Evolutionary conservation across 306 rosid genomes (phyloP).

Genomic region (Begonia loranthoides): DNA sequence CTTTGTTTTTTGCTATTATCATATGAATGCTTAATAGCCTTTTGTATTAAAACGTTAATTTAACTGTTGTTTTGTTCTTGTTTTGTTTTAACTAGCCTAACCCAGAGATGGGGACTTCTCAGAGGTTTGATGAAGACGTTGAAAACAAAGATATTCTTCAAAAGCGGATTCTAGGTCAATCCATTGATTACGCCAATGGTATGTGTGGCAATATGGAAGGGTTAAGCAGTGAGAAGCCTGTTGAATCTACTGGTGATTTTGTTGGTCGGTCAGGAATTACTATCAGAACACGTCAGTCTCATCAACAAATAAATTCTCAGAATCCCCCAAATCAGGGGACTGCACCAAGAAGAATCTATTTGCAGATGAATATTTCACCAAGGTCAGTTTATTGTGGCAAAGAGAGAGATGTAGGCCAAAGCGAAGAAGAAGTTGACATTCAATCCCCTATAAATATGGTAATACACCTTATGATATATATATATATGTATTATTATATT

Average conservation of each 20-base stretch:
- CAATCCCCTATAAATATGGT: constrained; percentile 14
- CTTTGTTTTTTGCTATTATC: no score
- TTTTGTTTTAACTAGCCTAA: no score
- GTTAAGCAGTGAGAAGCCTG: background rate
- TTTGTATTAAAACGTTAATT: no score
- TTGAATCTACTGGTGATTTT: background rate
- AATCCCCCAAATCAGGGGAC: constrained; percentile 4
- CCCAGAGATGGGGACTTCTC: no score
- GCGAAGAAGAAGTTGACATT: constrained; percentile 10
- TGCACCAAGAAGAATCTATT: constrained; percentile 19
- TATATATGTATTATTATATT: no score
- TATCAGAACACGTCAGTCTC: constrained; percentile 14
- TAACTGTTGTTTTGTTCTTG: no score
- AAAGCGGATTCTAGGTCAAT: no score
- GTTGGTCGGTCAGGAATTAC: constrained; percentile 14
- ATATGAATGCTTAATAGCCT: no score
- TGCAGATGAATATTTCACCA: constrained; percentile 5
- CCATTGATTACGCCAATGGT: no score
- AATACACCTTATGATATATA: background rate
- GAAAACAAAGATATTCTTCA: no score
- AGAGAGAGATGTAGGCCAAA: constrained; percentile 3
- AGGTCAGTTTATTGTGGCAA: constrained; percentile 6
- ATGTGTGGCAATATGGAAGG: background rate
- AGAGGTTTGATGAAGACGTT: no score
- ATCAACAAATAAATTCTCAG: constrained; percentile 2